Evolutionary conservation across 768 basidiomycete species (phyloP).

Genomic region (Boletus rubropictus): DNA sequence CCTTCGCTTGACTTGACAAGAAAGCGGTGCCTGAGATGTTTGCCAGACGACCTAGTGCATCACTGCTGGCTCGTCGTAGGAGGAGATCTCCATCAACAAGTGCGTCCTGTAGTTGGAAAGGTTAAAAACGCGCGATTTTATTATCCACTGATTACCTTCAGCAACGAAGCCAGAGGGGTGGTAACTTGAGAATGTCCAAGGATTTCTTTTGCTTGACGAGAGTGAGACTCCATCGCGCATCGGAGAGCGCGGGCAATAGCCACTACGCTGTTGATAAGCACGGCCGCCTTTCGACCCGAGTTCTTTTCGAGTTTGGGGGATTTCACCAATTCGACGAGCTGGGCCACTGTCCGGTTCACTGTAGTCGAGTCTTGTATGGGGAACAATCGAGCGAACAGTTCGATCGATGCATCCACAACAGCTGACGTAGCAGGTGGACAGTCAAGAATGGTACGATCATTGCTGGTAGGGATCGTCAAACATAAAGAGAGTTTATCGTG

Average conservation of each 20-base stretch:
- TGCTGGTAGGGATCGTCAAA: slow-evolving; percentile 40
- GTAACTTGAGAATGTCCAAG: slow-evolving; percentile 64
- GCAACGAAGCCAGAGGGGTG: slow-evolving; percentile 55
- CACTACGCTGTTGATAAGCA: slow-evolving; percentile 71
- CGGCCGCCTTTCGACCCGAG: slow-evolving; percentile 77
- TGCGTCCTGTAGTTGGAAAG: slow-evolving; percentile 47
- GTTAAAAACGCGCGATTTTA: slow-evolving; percentile 9
- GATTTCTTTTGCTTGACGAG: slow-evolving; percentile 57
- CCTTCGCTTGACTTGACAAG: slow-evolving; percentile 81
- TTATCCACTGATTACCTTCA: slow-evolving; percentile 56
- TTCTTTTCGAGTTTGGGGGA: slow-evolving; percentile 85
- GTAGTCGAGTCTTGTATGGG: slow-evolving; percentile 67
- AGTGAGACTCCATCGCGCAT: slow-evolving; percentile 43
- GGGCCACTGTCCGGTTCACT: slow-evolving; percentile 47
- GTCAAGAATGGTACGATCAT: slow-evolving; percentile 46
- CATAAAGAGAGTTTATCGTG: slow-evolving; percentile 78
- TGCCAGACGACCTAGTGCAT: slow-evolving; percentile 83
- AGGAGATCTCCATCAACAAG: slow-evolving; percentile 75
- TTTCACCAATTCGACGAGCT: slow-evolving; percentile 57
- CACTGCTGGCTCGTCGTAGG: slow-evolving; percentile 74
- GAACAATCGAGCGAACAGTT: slow-evolving; percentile 75
- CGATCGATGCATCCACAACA: slow-evolving; percentile 85
- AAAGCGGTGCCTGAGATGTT: slow-evolving; percentile 79
- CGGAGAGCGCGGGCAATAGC: slow-evolving; percentile 70
- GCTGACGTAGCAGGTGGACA: slow-evolving; percentile 74